Evolutionary conservation across 495 filamentous ascomycete species (phyloP).

Genomic region (Talaromyces borbonicus): DNA sequence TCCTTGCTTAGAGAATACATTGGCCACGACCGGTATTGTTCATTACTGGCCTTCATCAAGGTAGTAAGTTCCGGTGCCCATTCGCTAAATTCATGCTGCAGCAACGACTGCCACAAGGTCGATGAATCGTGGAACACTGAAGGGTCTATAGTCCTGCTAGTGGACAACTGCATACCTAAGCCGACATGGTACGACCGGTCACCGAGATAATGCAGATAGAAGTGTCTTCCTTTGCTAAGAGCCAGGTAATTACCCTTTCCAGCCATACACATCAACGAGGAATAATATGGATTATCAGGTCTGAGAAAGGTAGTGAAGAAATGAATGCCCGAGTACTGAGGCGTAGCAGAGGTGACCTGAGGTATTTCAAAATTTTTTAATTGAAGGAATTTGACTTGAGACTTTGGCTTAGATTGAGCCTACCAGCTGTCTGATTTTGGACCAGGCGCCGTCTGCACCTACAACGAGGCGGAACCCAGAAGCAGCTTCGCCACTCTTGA

Average conservation of each 20-base stretch:
- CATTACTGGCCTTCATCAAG: background rate
- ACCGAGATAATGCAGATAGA: background rate
- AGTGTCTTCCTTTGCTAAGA: background rate
- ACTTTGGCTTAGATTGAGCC: background rate
- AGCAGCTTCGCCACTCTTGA: constrained; percentile 18
- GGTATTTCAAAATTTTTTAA: background rate
- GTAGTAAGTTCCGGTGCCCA: background rate
- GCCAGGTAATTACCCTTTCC: background rate
- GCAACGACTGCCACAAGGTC: background rate
- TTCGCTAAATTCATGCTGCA: background rate
- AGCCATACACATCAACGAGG: background rate
- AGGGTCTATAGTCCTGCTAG: background rate
- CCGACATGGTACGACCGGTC: background rate
- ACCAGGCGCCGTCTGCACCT: constrained; percentile 1
- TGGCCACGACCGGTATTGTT: background rate
- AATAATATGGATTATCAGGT: background rate
- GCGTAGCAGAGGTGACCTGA: constrained; percentile 1
- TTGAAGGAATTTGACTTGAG: background rate
- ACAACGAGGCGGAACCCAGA: constrained; percentile 1
- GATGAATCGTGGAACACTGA: background rate
- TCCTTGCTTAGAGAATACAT: background rate
- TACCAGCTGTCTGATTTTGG: background rate
- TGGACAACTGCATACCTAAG: background rate
- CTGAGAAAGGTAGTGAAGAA: background rate
- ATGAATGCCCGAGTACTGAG: background rate